Percentiles rank a stretch among this genome's conserved stretches.
These are phyloP conservation scores for Triticum dicoccoides DNA, from an alignment of 176 grass and related monocot species.

Conservation along the genomic window DNA sequence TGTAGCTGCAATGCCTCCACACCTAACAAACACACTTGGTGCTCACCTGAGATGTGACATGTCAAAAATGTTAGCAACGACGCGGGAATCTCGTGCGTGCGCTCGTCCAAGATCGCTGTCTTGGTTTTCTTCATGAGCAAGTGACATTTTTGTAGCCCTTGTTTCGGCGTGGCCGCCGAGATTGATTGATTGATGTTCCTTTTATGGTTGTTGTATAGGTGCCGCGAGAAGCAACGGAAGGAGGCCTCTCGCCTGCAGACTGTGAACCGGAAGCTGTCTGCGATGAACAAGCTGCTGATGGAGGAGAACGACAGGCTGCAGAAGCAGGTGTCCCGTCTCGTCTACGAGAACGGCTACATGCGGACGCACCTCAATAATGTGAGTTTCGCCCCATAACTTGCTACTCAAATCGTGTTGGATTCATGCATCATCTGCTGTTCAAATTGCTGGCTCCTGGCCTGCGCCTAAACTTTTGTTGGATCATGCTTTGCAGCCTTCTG, in stretches of 20 bases:
- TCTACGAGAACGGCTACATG: constrained; percentile 92
- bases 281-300: constrained; percentile 99
- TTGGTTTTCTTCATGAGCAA: constrained; percentile 23
- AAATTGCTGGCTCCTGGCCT: background rate
- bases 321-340: constrained; percentile 96
- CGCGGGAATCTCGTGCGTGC: background rate
- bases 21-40: constrained; percentile 12
- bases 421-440: background rate
- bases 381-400: constrained; percentile 11
- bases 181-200: background rate
- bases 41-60: constrained; percentile 29
- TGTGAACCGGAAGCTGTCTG: constrained; percentile 90
- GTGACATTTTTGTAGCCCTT: constrained; percentile 19
- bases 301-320: constrained; percentile 99
- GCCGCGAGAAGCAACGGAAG: constrained; percentile 97
- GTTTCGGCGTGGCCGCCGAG: background rate
- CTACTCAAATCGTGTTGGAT: background rate
- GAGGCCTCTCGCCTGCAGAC: constrained; percentile 89
- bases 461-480: constrained; percentile 14
- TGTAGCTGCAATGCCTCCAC: constrained; percentile 17
- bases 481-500: constrained; percentile 56
- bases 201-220: constrained; percentile 43
- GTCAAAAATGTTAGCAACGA: background rate
- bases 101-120: background rate
- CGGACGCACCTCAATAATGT: constrained; percentile 82